A percentile compares a stretch with the other conserved stretches of the same genome.
Evolutionary conservation across 2,329 filamentous ascomycete species (phyloP).

Genomic region (Cercospora sp.): DNA sequence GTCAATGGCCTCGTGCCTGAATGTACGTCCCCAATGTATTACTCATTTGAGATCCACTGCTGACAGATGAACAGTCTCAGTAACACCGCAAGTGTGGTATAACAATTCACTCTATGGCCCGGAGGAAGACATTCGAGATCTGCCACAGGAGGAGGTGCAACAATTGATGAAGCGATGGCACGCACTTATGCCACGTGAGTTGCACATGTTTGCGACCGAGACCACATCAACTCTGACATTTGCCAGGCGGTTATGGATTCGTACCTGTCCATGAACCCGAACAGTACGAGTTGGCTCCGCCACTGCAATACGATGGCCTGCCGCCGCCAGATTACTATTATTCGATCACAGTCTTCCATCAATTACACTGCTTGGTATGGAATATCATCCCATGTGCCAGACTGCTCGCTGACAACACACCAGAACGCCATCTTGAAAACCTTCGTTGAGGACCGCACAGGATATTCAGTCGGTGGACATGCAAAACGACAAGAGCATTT

Average conservation of each 20-base stretch:
- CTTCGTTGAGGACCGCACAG: conserved; percentile 6
- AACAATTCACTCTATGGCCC: conserved; percentile 13
- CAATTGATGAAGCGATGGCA: conserved; percentile 12
- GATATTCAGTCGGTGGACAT: not conserved
- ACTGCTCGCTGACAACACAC: not conserved
- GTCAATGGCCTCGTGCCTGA: conserved; percentile 13
- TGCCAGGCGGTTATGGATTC: conserved; percentile 9
- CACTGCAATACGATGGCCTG: conserved; percentile 9
- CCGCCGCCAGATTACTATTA: conserved; percentile 15
- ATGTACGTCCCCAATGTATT: not conserved
- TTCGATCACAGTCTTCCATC: conserved; percentile 13
- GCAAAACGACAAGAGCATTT: conserved; percentile 7
- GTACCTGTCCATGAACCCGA: conserved; percentile 11
- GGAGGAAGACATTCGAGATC: not conserved
- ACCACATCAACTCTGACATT: not conserved
- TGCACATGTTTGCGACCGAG: not conserved
- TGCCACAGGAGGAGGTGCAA: conserved; percentile 4
- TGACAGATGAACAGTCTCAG: conserved; percentile 3
- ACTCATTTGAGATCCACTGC: not conserved
- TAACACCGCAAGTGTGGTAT: conserved; percentile 6
- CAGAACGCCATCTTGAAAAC: conserved; percentile 13
- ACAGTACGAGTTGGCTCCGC: conserved; percentile 10
- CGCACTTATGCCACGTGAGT: conserved; percentile 10
- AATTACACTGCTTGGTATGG: conserved; percentile 16
- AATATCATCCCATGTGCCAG: no score